phyloP scores from a whole-genome alignment of 345 rosid genomes.

The Carallia brachiata region DNA sequence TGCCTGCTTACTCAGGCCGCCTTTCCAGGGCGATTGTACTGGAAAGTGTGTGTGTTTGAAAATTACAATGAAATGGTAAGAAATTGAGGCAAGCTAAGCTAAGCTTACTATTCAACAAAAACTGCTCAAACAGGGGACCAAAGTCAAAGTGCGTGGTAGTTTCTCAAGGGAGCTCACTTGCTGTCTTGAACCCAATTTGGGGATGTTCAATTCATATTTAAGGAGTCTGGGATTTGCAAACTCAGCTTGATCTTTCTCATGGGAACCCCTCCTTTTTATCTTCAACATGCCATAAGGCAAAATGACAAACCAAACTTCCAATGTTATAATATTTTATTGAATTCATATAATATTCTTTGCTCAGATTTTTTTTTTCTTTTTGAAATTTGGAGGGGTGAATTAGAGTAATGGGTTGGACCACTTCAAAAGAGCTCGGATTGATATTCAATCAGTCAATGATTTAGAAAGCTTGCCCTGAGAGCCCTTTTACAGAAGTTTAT shows the following conservation, averaged over 20 bases:
- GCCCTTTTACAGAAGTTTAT: constrained; percentile 5
- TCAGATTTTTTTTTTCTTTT: constrained; percentile 25
- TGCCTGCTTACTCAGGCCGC: constrained; percentile 38
- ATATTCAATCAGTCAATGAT: not conserved
- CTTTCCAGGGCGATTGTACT: constrained; percentile 25
- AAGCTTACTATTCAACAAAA: not conserved
- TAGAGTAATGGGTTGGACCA: constrained; percentile 18
- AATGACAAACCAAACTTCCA: constrained; percentile 47
- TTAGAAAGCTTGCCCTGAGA: not conserved
- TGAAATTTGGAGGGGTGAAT: not conserved
- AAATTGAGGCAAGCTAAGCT: constrained; percentile 5
- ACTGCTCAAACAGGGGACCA: not conserved
- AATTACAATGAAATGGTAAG: constrained; percentile 17
- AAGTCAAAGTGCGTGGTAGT: constrained; percentile 13
- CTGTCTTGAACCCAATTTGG: constrained; percentile 11
- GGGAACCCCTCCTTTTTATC: constrained; percentile 11
- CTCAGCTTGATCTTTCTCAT: constrained; percentile 1
- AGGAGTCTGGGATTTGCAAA: constrained; percentile 23
- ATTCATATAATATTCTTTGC: not conserved
- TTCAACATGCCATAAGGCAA: constrained; percentile 28
- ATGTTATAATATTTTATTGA: constrained; percentile 17
- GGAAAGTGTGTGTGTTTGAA: constrained; percentile 22
- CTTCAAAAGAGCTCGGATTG: not conserved
- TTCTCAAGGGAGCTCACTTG: constrained; percentile 17
- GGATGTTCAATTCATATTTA: constrained; percentile 33